Evolutionary conservation across 169 alveolate genomes (phyloP).

Genomic region (Plasmodium knowlesi): DNA sequence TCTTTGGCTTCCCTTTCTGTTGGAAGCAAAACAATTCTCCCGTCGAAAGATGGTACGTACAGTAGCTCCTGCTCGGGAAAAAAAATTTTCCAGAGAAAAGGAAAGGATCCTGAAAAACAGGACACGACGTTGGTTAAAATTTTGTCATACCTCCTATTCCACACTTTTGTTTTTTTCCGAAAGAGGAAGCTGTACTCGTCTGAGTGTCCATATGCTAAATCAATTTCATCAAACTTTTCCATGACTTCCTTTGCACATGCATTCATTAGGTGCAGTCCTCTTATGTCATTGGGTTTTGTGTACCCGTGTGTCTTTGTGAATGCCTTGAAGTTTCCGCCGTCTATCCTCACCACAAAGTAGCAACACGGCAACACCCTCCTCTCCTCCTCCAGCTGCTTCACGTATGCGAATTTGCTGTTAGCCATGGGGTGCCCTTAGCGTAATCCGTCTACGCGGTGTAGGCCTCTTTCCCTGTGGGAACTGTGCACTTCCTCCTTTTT

Average conservation of each 20-base stretch:
- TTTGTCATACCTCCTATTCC: conserved; percentile 83
- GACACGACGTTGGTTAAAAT: conserved; percentile 92
- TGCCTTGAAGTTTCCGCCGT: conserved; percentile 94
- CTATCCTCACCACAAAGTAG: conserved; percentile 94
- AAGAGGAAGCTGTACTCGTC: conserved; percentile 90
- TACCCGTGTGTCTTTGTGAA: conserved; percentile 91
- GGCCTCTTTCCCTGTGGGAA: neutral
- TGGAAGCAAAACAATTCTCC: conserved; percentile 94
- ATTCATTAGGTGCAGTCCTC: conserved; percentile 92
- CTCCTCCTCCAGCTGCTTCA: conserved; percentile 93
- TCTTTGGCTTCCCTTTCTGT: conserved; percentile 88
- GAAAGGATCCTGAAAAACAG: conserved; percentile 93
- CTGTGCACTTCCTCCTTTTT: too few species aligned
- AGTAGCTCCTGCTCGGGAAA: conserved; percentile 84
- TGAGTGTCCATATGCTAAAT: conserved; percentile 95
- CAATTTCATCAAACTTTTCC: conserved; percentile 92
- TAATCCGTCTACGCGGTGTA: neutral
- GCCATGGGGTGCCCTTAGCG: conserved; percentile 15
- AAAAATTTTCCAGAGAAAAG: conserved; percentile 86
- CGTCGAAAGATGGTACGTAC: conserved; percentile 95
- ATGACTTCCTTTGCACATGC: conserved; percentile 93
- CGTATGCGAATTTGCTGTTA: conserved; percentile 85
- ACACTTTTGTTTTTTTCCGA: conserved; percentile 67
- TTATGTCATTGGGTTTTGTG: conserved; percentile 95
- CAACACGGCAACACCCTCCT: conserved; percentile 87